Evolutionary conservation across 2,329 filamentous ascomycete species (phyloP).

Genomic region (Botryosphaeria dothidea): DNA sequence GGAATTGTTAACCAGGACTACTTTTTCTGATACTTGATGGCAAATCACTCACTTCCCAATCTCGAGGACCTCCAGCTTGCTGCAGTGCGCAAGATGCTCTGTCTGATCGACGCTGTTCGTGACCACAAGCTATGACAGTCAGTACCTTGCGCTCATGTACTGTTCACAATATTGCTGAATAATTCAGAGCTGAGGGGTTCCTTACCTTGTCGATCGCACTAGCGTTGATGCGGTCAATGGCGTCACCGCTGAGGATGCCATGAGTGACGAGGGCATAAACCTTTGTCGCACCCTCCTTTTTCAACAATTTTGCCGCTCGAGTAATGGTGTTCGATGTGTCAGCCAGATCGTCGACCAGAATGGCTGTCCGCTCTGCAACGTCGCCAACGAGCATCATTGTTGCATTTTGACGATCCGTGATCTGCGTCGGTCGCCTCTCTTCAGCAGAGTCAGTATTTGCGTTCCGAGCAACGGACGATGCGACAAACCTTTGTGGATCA

Average conservation of each 20-base stretch:
- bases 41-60: constrained; percentile 55
- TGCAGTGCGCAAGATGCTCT: constrained; percentile 74
- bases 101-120: constrained; percentile 93
- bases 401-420: constrained; percentile 75
- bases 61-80: constrained; percentile 90
- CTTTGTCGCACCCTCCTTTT: constrained; percentile 84
- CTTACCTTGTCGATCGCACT: constrained; percentile 84
- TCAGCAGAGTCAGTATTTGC: background rate
- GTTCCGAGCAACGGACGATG: background rate
- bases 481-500: constrained; percentile 82
- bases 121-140: constrained; percentile 58
- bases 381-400: constrained; percentile 96
- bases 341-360: constrained; percentile 90
- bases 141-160: background rate
- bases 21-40: background rate
- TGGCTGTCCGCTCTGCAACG: constrained; percentile 77
- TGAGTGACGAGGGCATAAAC: constrained; percentile 94
- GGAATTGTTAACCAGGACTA: background rate
- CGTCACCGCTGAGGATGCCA: constrained; percentile 91
- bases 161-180: background rate
- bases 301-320: constrained; percentile 91
- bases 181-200: background rate
- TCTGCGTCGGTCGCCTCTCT: constrained; percentile 87
- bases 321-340: constrained; percentile 98
- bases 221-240: constrained; percentile 90